Base-by-base conservation (phyloP, 1,284 basidiomycete species). In the Chalciporus sp. region DNA sequence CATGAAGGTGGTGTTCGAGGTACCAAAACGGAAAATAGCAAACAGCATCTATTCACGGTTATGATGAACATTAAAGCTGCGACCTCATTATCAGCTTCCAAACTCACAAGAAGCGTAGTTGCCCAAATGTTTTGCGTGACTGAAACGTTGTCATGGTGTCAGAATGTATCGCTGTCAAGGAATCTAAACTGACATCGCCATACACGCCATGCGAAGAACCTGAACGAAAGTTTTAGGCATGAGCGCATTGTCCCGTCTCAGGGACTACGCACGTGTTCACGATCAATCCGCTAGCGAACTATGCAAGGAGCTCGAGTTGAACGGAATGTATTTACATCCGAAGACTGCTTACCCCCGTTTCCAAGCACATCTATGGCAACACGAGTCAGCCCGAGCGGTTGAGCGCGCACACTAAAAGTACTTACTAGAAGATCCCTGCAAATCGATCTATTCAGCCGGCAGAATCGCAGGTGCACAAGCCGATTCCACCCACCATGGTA, bases 151-250 rank as follows among this genome's bases (percentile, higher is more conserved):
- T 23, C 23, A 6, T 23, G 6, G 23, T 6, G 6, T 23, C 23
- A 23, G 23, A 3, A 23, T 14, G 28, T 37, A n/a, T n/a, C n/a
- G 7, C 7, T 37, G 17, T 8, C 9, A 11, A 9, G 16, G 35
- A 17, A 29, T 19, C 19, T n/a, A 6, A 7, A 37, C 49, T 52
- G 16, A 53, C 52, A 35, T 39, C 42, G 49, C 45, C 39, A 40
- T 40, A 53, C 26, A 5, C 51, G 53, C 42, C 33, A 55, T 7
- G 46, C 39, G 14, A 53, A 55, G 20, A 19, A 55, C 27, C 53
- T 55, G 12, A 6, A 31, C 8, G 3, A 23, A 31, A 5, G 9
- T 37, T 42, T 9, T 23, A 44, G 7, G 14, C 9, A 20, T 31
- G 20, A 12, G 17, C 5, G 8, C 14, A 8, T 2, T 1, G 29